Conservation (phyloP, 164 flowering plant genomes). For the Vitis labrusca region DNA sequence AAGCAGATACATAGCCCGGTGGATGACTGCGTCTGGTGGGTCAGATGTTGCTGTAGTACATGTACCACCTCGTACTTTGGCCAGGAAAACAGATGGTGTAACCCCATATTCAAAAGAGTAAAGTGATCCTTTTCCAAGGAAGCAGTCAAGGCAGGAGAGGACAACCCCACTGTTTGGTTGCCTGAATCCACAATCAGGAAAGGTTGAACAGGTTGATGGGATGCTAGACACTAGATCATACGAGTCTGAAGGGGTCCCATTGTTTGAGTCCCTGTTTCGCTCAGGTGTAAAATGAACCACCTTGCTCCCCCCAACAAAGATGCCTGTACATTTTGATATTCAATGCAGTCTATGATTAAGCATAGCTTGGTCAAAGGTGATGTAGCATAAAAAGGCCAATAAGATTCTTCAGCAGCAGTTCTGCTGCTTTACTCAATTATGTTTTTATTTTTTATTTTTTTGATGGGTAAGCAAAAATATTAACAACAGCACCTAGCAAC, state of each 20-base stretch:
- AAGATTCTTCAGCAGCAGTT: too few relatives aligned
- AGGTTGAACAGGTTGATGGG: conserved; percentile 54
- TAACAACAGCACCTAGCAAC: too few relatives aligned
- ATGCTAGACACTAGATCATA: conserved; percentile 31
- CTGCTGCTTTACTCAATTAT: too few relatives aligned
- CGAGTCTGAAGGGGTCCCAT: conserved; percentile 24
- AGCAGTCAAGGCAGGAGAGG: conserved; percentile 91
- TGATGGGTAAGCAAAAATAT: too few relatives aligned
- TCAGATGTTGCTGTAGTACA: conserved; percentile 91
- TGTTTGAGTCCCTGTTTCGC: conserved; percentile 24
- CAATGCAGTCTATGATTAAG: conserved; percentile 2
- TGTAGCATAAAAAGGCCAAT: neutral
- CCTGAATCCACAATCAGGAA: conserved; percentile 94
- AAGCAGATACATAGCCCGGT: conserved; percentile 93
- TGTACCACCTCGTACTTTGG: conserved; percentile 94
- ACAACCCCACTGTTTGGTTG: conserved; percentile 87
- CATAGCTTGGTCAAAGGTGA: neutral
- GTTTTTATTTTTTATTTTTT: too few relatives aligned
- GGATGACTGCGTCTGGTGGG: conserved; percentile 60
- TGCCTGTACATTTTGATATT: conserved; percentile 39
- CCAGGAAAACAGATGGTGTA: conserved; percentile 61
- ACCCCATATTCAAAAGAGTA: conserved; percentile 86
- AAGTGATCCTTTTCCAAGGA: conserved; percentile 70
- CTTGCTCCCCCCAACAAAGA: conserved; percentile 81
- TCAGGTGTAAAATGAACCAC: conserved; percentile 87